Evolutionary conservation across 345 rosid genomes (phyloP).

Genomic region (Hirschfeldia incana): DNA sequence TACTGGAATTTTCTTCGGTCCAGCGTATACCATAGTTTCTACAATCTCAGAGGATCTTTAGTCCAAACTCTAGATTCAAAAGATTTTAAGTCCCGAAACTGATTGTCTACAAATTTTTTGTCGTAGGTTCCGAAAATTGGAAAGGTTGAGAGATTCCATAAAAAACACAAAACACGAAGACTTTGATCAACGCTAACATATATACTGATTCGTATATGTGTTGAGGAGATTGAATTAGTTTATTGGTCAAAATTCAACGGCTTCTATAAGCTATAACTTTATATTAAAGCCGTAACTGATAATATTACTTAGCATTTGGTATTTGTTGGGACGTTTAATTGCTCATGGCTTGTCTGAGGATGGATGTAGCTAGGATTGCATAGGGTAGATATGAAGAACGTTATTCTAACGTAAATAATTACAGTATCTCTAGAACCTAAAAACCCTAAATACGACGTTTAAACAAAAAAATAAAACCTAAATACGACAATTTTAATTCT

Average conservation of each 20-base stretch:
- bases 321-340: slow-evolving; percentile 26
- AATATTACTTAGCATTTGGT: slow-evolving; percentile 13
- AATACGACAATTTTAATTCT: slow-evolving; percentile 9
- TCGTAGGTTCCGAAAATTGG: not conserved
- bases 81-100: not conserved
- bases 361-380: slow-evolving; percentile 30
- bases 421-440: not conserved
- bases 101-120: not conserved
- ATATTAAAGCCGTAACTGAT: not conserved
- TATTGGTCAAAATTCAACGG: slow-evolving; percentile 26
- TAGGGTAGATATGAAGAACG: slow-evolving; percentile 35
- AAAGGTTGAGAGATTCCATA: not conserved
- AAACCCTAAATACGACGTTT: slow-evolving; percentile 3
- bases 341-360: slow-evolving; percentile 32
- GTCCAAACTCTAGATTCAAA: slow-evolving; percentile 1
- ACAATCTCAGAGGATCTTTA: slow-evolving; percentile 23
- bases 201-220: not conserved
- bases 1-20: slow-evolving; percentile 20
- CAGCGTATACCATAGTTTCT: not conserved
- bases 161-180: slow-evolving; percentile 9
- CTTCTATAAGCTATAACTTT: not conserved
- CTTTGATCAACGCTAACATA: slow-evolving; percentile 17
- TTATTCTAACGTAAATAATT: slow-evolving; percentile 11
- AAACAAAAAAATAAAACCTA: too few species aligned
- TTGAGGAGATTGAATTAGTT: not conserved